Base-by-base conservation (phyloP, 805 yeast species). In the Teunomyces aglyptinius region DNA sequence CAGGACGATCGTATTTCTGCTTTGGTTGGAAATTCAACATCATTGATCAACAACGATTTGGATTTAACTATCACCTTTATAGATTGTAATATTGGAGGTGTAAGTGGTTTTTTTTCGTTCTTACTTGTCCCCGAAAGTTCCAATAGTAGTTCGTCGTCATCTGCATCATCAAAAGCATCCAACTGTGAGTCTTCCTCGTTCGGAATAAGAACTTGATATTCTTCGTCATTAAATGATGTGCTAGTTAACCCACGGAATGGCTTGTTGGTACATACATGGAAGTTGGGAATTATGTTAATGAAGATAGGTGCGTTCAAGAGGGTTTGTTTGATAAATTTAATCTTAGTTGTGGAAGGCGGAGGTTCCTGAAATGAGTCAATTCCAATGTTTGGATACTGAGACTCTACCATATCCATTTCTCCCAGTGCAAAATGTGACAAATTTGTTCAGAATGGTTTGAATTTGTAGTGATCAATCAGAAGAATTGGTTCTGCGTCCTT, bases 241-340 rank as follows among this genome's bases (percentile, higher is more conserved):
- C 67, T 63, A 11, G 65, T 42, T n/a, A 71, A 57, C 6, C 74
- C 75, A 8, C 56, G 41, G 11, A 66, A 59, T 3, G 67, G 63
- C 50, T 72, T 72, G 24, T 54, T 54, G 12, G 55, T 45, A 16
- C 57, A 54, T 1, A 72, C 74, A 16, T 54, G 49, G 54, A 76
- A 71, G 10, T 51, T 43, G 10, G 67, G 65, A 47, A 64, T 61
- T 19, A 76, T 63, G 15, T 61, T 56, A 20, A 57, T 53, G 24
- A 74, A 56, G 1, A 70, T 56, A 2, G 80, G 77, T 13, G 78
- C 69, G 13, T 65, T 65, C 29, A 72, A 53, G n/a, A 77, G 50
- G 10, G 74, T 71, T 47, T 68, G 65, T 49, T 67, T 68, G 31
- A 64, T 46, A 40, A 24, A 39, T 39, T 39, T 39, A 20, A 18